phyloP scores from a whole-genome alignment of 257 asterid species.

The Solanum piurae region DNA sequence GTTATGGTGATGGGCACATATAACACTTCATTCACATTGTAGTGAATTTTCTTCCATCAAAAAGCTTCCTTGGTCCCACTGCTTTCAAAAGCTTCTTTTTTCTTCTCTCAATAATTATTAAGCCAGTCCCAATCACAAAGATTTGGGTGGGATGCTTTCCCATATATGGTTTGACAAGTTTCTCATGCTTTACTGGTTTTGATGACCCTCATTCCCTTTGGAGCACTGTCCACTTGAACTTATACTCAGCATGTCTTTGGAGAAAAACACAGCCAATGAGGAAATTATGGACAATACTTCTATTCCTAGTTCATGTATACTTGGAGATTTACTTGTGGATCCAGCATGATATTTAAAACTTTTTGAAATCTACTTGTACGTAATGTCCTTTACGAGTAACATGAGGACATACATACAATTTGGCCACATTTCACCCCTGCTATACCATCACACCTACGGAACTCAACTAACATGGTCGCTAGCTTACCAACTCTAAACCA shows the following conservation, averaged over 20 bases:
- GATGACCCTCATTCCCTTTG: constrained; percentile 28
- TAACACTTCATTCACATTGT: constrained; percentile 3
- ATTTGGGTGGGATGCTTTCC: constrained; percentile 49
- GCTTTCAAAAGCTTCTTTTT: background rate
- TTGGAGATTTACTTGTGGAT: constrained; percentile 26
- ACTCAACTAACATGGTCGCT: background rate
- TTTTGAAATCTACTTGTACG: constrained; percentile 34
- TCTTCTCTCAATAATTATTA: constrained; percentile 1
- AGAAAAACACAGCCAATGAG: constrained; percentile 2
- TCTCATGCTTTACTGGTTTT: constrained; percentile 28
- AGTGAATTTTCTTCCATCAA: constrained; percentile 4
- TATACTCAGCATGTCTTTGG: background rate
- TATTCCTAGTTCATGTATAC: constrained; percentile 11
- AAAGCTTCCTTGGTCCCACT: constrained; percentile 5
- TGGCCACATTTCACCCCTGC: background rate
- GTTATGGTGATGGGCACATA: constrained; percentile 1
- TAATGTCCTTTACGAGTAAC: constrained; percentile 37
- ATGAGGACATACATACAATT: constrained; percentile 6
- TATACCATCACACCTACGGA: background rate
- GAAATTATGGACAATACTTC: constrained; percentile 18
- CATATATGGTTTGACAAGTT: constrained; percentile 33
- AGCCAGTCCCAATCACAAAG: constrained; percentile 53
- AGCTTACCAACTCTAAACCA: background rate
- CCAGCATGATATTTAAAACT: constrained; percentile 31
- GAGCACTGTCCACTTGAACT: background rate